phyloP scores from a whole-genome alignment of 225 moss, liverwort and hornwort genomes.

The Lunularia cruciata region DNA sequence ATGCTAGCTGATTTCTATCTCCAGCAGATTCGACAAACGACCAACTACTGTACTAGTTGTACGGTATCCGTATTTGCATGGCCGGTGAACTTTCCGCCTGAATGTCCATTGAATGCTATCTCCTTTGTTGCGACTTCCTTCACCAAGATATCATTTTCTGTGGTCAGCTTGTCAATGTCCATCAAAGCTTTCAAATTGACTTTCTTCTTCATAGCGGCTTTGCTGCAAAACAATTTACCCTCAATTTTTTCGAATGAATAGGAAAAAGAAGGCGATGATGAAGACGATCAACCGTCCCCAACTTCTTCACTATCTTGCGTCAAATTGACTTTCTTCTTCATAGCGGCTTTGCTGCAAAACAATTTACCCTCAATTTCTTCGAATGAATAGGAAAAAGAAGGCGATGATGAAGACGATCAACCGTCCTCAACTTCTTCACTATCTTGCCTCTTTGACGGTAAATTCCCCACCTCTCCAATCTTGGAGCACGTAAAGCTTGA shows the following conservation, averaged over 20 bases:
- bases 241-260: not conserved
- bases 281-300: too few species aligned
- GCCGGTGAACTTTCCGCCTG: not conserved
- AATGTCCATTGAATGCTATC: slow-evolving; percentile 8
- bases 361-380: not conserved
- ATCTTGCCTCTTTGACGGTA: not conserved
- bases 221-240: not conserved
- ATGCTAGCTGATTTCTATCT: too few species aligned
- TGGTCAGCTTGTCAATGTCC: not conserved
- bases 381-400: too few species aligned
- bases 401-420: too few species aligned
- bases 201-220: too few species aligned
- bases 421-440: too few species aligned
- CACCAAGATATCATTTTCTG: not conserved
- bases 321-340: too few species aligned
- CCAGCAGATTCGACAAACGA: too few species aligned
- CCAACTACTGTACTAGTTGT: not conserved
- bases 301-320: too few species aligned
- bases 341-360: not conserved
- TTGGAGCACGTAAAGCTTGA: not conserved
- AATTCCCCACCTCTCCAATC: not conserved
- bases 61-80: not conserved
- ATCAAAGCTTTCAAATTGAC: too few species aligned
- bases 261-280: too few species aligned
- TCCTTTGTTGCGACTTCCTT: not conserved